Evolutionary conservation across 352 stramenopile species (phyloP).

Genomic region (Pythium vanterpoolii): DNA sequence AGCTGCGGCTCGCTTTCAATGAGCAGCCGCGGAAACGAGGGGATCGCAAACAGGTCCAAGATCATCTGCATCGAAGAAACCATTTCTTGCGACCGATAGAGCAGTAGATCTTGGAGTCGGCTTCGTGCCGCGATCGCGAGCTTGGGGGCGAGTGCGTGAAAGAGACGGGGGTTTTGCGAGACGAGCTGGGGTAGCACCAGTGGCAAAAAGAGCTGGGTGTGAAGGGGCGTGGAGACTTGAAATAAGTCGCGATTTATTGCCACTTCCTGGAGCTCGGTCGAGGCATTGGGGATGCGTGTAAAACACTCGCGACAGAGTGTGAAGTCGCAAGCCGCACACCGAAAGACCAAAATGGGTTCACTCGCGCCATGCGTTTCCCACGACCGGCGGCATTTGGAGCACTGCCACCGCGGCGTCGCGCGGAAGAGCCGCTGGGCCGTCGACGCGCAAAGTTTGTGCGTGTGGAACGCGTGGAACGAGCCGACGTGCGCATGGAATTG

Average conservation of each 20-base stretch:
- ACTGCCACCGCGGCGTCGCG: constrained; percentile 16
- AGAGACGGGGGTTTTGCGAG: constrained; percentile 6
- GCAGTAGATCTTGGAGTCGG: constrained; percentile 50
- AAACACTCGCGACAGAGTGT: constrained; percentile 27
- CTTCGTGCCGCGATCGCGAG: constrained; percentile 45
- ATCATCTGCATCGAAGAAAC: constrained; percentile 39
- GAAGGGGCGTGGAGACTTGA: not conserved
- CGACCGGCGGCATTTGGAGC: constrained; percentile 21
- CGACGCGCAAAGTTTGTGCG: constrained; percentile 25
- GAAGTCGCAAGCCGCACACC: constrained; percentile 19
- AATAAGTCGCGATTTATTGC: constrained; percentile 9
- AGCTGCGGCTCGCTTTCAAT: constrained; percentile 21
- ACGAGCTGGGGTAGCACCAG: constrained; percentile 30
- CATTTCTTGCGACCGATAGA: constrained; percentile 43
- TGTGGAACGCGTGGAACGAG: constrained; percentile 29
- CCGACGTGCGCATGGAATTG: constrained; percentile 22
- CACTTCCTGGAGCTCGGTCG: constrained; percentile 15
- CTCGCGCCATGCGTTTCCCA: constrained; percentile 21
- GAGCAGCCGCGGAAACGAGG: constrained; percentile 31
- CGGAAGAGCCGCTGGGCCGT: constrained; percentile 25
- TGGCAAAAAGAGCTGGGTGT: constrained; percentile 32
- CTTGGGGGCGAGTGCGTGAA: constrained; percentile 28
- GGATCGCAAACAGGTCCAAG: constrained; percentile 38
- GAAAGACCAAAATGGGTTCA: constrained; percentile 21
- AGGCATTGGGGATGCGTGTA: constrained; percentile 58